Conservation (phyloP, 192 early-diverging fungal genomes). For the Gaertneriomyces semiglobifer region DNA sequence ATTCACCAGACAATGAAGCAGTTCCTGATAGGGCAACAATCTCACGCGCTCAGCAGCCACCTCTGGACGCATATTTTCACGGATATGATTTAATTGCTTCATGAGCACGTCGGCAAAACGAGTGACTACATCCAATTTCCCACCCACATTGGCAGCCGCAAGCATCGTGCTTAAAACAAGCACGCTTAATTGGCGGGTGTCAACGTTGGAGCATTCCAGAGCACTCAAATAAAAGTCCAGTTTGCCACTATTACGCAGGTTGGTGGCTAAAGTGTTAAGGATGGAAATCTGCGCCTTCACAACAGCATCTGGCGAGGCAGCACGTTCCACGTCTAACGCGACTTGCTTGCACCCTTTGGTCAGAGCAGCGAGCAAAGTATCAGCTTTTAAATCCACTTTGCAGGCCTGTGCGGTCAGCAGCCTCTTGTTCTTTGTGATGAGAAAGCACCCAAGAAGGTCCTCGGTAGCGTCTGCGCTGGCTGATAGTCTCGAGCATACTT, state of each 20-base stretch:
- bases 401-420: slow-evolving; percentile 7
- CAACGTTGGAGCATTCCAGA: neutral
- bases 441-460: slow-evolving; percentile 21
- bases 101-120: neutral
- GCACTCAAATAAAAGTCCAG: neutral
- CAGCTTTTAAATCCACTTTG: neutral
- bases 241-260: neutral
- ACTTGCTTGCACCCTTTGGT: slow-evolving; percentile 9
- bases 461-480: neutral
- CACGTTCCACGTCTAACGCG: neutral
- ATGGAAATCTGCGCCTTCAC: neutral
- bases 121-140: neutral
- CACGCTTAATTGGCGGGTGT: neutral
- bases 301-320: neutral
- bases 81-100: neutral
- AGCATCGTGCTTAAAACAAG: neutral
- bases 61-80: neutral
- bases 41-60: too few species aligned
- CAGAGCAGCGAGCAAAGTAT: slow-evolving; percentile 1
- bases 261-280: neutral
- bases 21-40: neutral
- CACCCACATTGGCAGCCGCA: neutral
- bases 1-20: neutral
- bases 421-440: slow-evolving; percentile 5
- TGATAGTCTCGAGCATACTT: slow-evolving; percentile 12